Conservation (phyloP, 768 basidiomycete species). For the Cyclocybe cylindracea region DNA sequence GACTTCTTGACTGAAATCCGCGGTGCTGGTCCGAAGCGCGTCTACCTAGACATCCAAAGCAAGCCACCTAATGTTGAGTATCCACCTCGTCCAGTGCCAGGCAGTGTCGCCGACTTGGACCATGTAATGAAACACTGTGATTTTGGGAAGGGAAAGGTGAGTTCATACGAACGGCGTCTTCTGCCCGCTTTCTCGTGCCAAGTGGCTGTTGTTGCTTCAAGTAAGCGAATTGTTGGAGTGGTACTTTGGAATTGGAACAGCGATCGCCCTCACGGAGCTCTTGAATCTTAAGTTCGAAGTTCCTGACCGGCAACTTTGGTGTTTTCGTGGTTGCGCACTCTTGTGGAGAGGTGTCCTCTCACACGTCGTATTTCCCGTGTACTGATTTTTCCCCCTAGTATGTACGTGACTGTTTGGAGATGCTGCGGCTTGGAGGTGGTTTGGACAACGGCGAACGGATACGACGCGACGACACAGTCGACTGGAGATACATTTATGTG, state of each 20-base stretch:
- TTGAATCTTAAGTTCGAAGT: no score
- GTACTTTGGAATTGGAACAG: no score
- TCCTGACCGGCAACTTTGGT: no score
- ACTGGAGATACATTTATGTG: constrained; percentile 81
- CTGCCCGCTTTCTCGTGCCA: background rate
- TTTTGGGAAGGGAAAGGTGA: constrained; percentile 71
- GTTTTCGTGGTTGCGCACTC: no score
- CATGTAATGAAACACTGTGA: constrained; percentile 84
- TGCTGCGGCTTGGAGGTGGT: constrained; percentile 81
- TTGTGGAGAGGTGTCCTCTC: no score
- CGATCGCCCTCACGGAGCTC: no score
- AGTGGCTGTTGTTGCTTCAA: background rate
- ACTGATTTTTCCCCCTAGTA: constrained; percentile 48
- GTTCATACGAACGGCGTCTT: constrained; percentile 3
- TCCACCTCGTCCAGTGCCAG: constrained; percentile 80
- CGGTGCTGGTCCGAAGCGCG: constrained; percentile 74
- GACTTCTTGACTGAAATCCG: constrained; percentile 48
- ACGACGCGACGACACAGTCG: constrained; percentile 69
- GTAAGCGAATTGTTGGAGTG: background rate
- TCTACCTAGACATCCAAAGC: constrained; percentile 70
- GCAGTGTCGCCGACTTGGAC: constrained; percentile 88
- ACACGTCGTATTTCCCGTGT: background rate
- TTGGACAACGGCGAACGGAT: constrained; percentile 77
- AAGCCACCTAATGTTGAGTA: constrained; percentile 66
- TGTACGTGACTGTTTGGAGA: constrained; percentile 94